Percentiles rank a stretch among this genome's conserved stretches.
Evolutionary conservation across 2,329 filamentous ascomycete genomes (phyloP).

Genomic region (Exserohilum turcica): DNA sequence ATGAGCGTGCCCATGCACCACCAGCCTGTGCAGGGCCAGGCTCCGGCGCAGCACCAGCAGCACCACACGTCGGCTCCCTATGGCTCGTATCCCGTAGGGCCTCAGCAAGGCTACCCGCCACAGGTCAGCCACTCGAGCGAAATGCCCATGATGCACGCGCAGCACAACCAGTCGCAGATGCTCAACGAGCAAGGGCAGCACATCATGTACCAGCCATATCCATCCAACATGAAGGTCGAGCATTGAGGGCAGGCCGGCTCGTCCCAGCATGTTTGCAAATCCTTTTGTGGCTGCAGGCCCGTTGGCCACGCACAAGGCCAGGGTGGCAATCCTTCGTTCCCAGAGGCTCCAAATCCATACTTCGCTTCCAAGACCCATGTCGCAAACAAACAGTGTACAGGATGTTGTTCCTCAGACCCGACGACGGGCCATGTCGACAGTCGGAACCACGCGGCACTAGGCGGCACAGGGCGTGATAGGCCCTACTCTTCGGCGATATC

Average conservation of each 20-base stretch:
- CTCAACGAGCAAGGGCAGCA: slow-evolving; percentile 47
- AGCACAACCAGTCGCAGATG: slow-evolving; percentile 44
- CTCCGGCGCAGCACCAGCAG: slow-evolving; percentile 31
- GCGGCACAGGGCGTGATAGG: slow-evolving; percentile 7
- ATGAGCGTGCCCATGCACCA: slow-evolving; percentile 46
- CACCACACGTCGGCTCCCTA: slow-evolving; percentile 38
- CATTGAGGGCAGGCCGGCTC: slow-evolving; percentile 29
- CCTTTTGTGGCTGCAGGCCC: slow-evolving; percentile 14
- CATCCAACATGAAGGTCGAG: slow-evolving; percentile 50
- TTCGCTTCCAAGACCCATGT: slow-evolving; percentile 2
- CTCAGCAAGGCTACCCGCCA: slow-evolving; percentile 42
- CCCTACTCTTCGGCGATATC: slow-evolving; percentile 5
- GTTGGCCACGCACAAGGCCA: slow-evolving; percentile 10
- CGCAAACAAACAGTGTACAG: neutral
- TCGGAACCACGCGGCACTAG: slow-evolving; percentile 7
- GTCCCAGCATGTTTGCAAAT: slow-evolving; percentile 9
- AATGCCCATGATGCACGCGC: slow-evolving; percentile 46
- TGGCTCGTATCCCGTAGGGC: slow-evolving; percentile 31
- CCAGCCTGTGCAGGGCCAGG: slow-evolving; percentile 35
- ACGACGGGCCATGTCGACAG: slow-evolving; percentile 3
- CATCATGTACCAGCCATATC: slow-evolving; percentile 46
- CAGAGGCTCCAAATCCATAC: slow-evolving; percentile 6
- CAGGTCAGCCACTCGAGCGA: slow-evolving; percentile 44
- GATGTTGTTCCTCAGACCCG: neutral
- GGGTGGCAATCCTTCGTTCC: neutral